Conservation (phyloP, 768 basidiomycete genomes). For the Hirschioporus abietinus region DNA sequence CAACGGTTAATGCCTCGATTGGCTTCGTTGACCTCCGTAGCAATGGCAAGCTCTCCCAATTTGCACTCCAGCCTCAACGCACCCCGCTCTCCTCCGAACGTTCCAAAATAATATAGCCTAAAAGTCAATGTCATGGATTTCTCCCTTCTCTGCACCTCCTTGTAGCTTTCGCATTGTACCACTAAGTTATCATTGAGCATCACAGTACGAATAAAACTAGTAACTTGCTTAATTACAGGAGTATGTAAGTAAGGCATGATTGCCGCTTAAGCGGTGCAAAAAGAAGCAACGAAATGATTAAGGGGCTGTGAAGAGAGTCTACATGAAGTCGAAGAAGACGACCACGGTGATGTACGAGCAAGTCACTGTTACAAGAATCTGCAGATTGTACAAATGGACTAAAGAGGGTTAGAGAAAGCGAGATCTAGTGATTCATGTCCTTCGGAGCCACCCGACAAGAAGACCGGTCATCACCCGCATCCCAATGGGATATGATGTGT, state of each 20-base stretch:
- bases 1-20: conserved; percentile 29
- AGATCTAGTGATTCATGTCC: conserved; percentile 16
- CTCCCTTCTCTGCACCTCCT: not conserved
- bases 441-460: conserved; percentile 73
- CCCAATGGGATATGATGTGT: conserved; percentile 64
- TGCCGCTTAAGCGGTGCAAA: not conserved
- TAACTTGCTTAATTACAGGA: not conserved
- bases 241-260: not conserved
- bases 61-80: conserved; percentile 14
- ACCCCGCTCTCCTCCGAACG: not conserved
- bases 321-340: too few species aligned
- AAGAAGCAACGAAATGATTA: not conserved
- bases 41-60: conserved; percentile 36
- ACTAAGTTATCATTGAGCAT: not conserved
- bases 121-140: not conserved
- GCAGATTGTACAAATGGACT: not conserved
- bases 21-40: conserved; percentile 32
- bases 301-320: not conserved
- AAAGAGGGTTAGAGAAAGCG: not conserved
- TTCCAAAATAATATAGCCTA: not conserved
- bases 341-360: not conserved
- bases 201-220: not conserved
- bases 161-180: conserved; percentile 1
- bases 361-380: not conserved
- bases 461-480: conserved; percentile 77